phyloP scores from a whole-genome alignment of 2,329 filamentous ascomycete genomes.

The Nemania abortiva region DNA sequence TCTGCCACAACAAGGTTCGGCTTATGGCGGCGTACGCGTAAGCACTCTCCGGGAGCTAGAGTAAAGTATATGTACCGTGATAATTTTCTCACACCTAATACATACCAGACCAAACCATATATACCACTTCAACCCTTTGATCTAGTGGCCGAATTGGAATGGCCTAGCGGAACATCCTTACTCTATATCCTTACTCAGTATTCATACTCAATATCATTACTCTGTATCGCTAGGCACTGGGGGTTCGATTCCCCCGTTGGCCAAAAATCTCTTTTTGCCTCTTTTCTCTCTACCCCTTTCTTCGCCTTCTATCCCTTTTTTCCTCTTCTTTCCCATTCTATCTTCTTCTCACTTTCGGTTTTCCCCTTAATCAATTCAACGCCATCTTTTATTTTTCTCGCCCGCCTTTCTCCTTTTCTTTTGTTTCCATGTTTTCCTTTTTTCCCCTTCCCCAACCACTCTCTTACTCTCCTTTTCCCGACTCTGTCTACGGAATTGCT shows the following conservation, averaged over 20 bases:
- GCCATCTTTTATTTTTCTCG: neutral
- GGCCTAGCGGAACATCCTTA: neutral
- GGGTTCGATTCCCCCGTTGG: neutral
- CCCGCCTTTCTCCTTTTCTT: neutral
- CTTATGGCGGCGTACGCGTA: neutral
- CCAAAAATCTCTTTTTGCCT: neutral
- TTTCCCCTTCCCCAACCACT: neutral
- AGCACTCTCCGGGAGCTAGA: neutral
- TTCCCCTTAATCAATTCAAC: neutral
- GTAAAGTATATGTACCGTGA: neutral
- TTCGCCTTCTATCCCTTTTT: neutral
- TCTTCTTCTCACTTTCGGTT: neutral
- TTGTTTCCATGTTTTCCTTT: neutral
- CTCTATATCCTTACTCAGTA: neutral
- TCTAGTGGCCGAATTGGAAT: neutral
- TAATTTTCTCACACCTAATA: neutral
- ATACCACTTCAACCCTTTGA: too few species aligned
- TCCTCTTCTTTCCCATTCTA: neutral
- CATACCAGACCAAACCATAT: neutral
- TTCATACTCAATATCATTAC: neutral
- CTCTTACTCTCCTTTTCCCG: too few species aligned
- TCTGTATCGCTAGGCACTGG: neutral
- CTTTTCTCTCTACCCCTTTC: neutral
- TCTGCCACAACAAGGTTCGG: neutral
- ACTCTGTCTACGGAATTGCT: neutral